These are phyloP conservation scores for Sarcomyxa edulis DNA, from an alignment of 768 basidiomycete genomes.

Conservation along the genomic window DNA sequence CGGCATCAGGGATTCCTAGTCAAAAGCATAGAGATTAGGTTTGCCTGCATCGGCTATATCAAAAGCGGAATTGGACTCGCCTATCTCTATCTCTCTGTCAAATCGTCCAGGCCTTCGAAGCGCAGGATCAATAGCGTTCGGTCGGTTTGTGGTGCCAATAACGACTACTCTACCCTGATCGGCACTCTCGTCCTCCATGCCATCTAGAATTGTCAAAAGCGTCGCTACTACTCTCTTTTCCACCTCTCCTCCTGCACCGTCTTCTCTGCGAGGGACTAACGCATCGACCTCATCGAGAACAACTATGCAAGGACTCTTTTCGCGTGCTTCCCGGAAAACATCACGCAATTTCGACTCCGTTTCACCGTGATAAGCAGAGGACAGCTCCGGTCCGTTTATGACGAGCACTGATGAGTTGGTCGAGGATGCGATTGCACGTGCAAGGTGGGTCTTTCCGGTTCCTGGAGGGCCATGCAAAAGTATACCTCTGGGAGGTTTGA, in stretches of 20 bases:
- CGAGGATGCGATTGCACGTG: conserved; percentile 88
- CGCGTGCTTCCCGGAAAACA: conserved; percentile 81
- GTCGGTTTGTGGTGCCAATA: conserved; percentile 93
- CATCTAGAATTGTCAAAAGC: conserved; percentile 90
- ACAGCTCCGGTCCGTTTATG: conserved; percentile 93
- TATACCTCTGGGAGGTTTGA: conserved; percentile 96
- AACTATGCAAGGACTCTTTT: conserved; percentile 85
- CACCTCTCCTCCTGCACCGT: conserved; percentile 88
- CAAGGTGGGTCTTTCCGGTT: conserved; percentile 96
- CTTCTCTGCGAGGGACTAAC: conserved; percentile 85
- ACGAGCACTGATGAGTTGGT: conserved; percentile 85
- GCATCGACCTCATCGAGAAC: conserved; percentile 97
- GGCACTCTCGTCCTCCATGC: conserved; percentile 55
- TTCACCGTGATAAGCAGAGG: conserved; percentile 95
- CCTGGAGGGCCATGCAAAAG: conserved; percentile 95
- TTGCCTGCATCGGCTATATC: background rate
- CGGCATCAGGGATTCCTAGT: conserved; percentile 77
- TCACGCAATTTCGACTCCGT: conserved; percentile 88
- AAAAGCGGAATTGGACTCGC: conserved; percentile 29
- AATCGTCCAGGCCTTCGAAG: conserved; percentile 86
- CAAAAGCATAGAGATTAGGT: conserved; percentile 3
- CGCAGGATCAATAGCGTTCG: conserved; percentile 94
- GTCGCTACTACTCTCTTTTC: conserved; percentile 96
- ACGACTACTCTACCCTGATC: conserved; percentile 73
- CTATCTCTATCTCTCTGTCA: conserved; percentile 94